Evolutionary conservation across 129 eudicot species (phyloP), one percentile per base, ranked within the genome.

Genomic region (Saussurea involucrata): DNA sequence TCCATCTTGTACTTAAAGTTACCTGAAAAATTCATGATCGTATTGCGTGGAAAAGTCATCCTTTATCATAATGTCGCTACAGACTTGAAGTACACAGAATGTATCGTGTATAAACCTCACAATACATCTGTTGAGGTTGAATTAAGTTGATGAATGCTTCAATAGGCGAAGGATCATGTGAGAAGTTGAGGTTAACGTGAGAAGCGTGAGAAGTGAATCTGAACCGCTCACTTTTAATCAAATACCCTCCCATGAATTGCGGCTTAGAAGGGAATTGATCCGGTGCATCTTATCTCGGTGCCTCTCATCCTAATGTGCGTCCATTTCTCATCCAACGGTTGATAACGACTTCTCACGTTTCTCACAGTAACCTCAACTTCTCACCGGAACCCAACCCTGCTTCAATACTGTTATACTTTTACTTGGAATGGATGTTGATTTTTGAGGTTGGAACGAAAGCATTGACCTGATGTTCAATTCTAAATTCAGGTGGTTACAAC

Each of bases 41-140:
- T 83, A 28, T 80, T 94, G 80, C 92, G 97, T 40, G 97, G 96
- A 37, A 80, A 75, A 81, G 88, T 71, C 76, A 84, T 94, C 42
- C 83, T 86, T 24, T 81, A 81, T 85, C 97, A 86, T 80, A 89
- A 86, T 70, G 79, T 94, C 72, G 92, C 97, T 20, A 74, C 63
- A 40, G 97, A 91, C 74, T 96, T 94, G 83, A 94, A 89, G 79
- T 91, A 69, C 83, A 84, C 86, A 8, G 96, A 94, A 71, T 89
- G 80, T 81, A 86, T 94, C 79, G n/a, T 86, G 83, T 94, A 94
- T 78, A 91, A 72, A 82, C 97, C 98, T 82, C 88, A 86, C 3
- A 73, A 64, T 66, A 80, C 78, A 68, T 13, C 28, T 20, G 66
- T 24, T 36, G 94, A 91, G 96, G 98, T 94, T 66, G 67, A 46